Evolutionary conservation across 2,329 filamentous ascomycete species (phyloP).

Genomic region (Claviceps sp.): DNA sequence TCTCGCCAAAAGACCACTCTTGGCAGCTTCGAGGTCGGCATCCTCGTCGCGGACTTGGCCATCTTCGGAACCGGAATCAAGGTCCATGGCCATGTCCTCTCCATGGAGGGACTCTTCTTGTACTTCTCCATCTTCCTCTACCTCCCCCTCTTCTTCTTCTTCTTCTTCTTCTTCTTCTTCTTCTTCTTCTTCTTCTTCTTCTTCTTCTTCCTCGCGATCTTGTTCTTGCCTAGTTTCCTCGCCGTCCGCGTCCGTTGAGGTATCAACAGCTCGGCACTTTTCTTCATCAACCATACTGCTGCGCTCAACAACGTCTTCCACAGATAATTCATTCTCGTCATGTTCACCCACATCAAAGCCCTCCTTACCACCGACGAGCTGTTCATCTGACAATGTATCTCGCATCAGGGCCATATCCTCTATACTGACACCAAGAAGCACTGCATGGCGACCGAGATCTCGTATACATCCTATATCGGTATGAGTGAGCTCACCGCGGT

Average conservation of each 20-base stretch:
- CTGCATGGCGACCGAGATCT: conserved; percentile 66
- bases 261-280: neutral
- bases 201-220: neutral
- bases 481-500: conserved; percentile 60
- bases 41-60: conserved; percentile 17
- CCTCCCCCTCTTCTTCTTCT: conserved; percentile 2
- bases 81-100: conserved; percentile 30
- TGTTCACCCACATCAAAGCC: conserved; percentile 32
- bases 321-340: conserved; percentile 22
- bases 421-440: conserved; percentile 42
- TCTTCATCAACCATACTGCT: conserved; percentile 11
- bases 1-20: conserved; percentile 32
- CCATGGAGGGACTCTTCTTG: conserved; percentile 8
- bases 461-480: conserved; percentile 63
- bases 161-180: conserved; percentile 6
- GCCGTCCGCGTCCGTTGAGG: neutral
- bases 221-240: conserved; percentile 6
- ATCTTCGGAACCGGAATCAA: conserved; percentile 22
- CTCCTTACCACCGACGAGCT: conserved; percentile 26
- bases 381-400: conserved; percentile 27
- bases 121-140: conserved; percentile 9
- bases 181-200: conserved; percentile 1
- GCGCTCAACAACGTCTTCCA: conserved; percentile 12
- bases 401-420: conserved; percentile 37
- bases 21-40: conserved; percentile 31